Evolutionary conservation across 2,329 filamentous ascomycete genomes (phyloP), one percentile per base, ranked within the genome.

Genomic region (Emericellopsis atlantica): DNA sequence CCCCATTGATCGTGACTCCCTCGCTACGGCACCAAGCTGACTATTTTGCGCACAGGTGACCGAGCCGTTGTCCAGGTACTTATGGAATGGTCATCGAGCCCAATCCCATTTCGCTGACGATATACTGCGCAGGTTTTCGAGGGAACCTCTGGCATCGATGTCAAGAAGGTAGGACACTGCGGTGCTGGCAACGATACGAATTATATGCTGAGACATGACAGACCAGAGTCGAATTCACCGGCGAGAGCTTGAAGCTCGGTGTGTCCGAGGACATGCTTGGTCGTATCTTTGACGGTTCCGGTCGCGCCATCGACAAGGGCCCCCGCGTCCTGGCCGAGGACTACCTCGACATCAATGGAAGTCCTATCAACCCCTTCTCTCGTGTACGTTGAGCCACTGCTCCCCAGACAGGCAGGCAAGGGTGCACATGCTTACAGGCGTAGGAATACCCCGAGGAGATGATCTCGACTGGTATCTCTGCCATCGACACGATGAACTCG

Each of bases 241-340:
- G 92, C 45, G 78, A 95, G 69, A 96, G 86, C 70, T 71, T 98
- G 70, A 96, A 96, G 77, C 84, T 98, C 40, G 92, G 92, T 65
- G 92, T 98, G 45, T 96, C 92, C 40, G 93, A 98, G 69, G 92
- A 98, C 71, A 98, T 98, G 92, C 69, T 98, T 66, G 92, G 92
- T 50, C 90, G 93, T 70, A 88, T 96, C 64, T 98, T 98, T 60
- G 89, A 98, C 70, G 92, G 92, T 56, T 96, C 92, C 45, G 92
- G 92, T 59, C 84, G 90, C 64, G 85, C 93, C 53, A 98, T 98
- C 62, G 92, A 98, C 70, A 98, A 96, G 71, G 92, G 93, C 41
- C 92, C 92, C 46, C 96, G 95, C 71, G 92, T 98, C 55, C 70
- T 98, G 49, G 89, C 92, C 40, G 92, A 98, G 66, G 92, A 98